Evolutionary conservation across 345 rosid genomes (phyloP).

Genomic region (Linum lewisii): DNA sequence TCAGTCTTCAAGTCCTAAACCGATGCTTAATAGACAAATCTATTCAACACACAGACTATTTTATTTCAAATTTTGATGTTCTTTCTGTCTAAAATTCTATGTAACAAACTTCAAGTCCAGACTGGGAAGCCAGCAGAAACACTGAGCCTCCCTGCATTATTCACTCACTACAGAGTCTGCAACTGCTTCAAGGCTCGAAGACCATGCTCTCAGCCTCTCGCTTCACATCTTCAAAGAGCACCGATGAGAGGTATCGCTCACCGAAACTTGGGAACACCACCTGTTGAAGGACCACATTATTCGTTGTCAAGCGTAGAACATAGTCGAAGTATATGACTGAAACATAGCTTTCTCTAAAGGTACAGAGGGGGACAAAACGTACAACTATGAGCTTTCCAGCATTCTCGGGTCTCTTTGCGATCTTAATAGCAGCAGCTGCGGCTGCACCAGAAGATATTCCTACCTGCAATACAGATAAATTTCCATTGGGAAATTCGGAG

Average conservation of each 20-base stretch:
- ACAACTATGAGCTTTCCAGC: conserved; percentile 41
- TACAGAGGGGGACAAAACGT: background rate
- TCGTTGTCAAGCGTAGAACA: too few species aligned
- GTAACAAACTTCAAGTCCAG: background rate
- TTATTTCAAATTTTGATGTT: too few species aligned
- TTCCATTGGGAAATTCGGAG: background rate
- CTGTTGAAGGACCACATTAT: conserved; percentile 21
- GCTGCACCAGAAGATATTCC: conserved; percentile 77
- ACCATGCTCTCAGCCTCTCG: conserved; percentile 48
- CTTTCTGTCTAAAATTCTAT: too few species aligned
- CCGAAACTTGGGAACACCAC: conserved; percentile 60
- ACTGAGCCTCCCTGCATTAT: too few species aligned
- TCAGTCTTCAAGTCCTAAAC: too few species aligned
- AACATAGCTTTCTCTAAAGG: background rate
- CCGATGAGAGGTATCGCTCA: conserved; percentile 60
- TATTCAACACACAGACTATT: too few species aligned
- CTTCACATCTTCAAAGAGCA: conserved; percentile 46
- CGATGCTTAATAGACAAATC: too few species aligned
- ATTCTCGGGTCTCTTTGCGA: conserved; percentile 54
- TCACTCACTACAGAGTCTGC: background rate
- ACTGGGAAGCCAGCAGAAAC: background rate
- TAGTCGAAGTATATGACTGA: too few species aligned
- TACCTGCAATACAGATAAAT: conserved; percentile 25
- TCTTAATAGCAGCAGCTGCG: conserved; percentile 50
- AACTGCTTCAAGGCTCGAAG: conserved; percentile 15